Base-by-base conservation (phyloP, 306 rosid species). In the Citrullus colocynthis region DNA sequence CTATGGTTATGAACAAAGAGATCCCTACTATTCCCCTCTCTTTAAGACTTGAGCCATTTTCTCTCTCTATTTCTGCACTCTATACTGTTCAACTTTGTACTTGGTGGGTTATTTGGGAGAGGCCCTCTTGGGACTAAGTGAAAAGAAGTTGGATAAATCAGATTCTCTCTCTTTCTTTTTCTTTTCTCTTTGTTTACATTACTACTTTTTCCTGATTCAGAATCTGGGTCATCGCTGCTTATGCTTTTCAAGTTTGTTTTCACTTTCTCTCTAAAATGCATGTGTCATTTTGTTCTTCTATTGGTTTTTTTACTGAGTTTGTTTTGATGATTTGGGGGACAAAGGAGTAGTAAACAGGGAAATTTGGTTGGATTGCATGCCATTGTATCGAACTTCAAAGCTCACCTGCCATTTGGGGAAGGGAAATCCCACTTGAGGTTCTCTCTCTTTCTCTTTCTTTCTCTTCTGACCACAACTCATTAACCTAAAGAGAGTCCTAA, bases 401-500 rank as follows among this genome's bases (percentile, higher is more conserved):
- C 12, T 48, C 18, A 65, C 34, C 74, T 67, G 18, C 54, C 54
- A 42, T 67, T 41, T 67, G 17, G 55, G 51, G 74, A 37, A 42
- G 74, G 57, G 11, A 70, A 70, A 70, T 70, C 76, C 76, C 58
- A 45, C 0, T 30, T 15, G 37, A 30, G 73, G 16, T n/a, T 65
- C 74, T n/a, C 54, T 67, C 21, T 64, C 20, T 44, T 20, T 71
- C 65, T 48, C n/a, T 52, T 52, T 75, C 12, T 54, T 39, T 24
- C 18, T 79, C 74, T 84, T 80, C 82, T 73, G 59, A 79, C 76
- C 67, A 37, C 52, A 79, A 54, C 78, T 85, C 76, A 37, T 39
- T 55, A 18, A 56, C 66, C 66, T 59, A 75, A 34, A 75, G 65
- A 57, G 17, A 75, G 49, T 32, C 18, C 17, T 52, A 18, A 55